These are phyloP conservation scores for Fraxinus baroniana DNA, from an alignment of 305 asterid genomes.

Conservation along the genomic window DNA sequence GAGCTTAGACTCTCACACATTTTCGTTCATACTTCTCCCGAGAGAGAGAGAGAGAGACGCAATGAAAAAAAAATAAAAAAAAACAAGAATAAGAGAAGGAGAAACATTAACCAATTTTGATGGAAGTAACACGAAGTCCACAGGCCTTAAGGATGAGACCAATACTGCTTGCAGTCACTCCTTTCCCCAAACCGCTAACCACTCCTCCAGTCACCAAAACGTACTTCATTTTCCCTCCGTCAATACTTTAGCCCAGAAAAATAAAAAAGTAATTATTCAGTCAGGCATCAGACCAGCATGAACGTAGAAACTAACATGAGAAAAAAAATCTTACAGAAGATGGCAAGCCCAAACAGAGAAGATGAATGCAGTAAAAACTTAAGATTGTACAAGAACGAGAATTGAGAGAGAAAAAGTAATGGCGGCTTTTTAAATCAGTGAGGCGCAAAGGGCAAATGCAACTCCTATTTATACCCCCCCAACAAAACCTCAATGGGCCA, in stretches of 20 bases:
- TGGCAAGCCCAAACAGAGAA: background rate
- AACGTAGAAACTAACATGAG: background rate
- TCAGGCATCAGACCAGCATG: background rate
- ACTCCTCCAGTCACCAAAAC: constrained; percentile 62
- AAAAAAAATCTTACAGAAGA: background rate
- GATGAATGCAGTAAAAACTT: background rate
- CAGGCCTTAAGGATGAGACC: constrained; percentile 58
- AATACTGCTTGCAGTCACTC: constrained; percentile 61
- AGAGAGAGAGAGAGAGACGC: too few species aligned
- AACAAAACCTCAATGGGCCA: background rate
- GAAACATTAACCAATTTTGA: constrained; percentile 44
- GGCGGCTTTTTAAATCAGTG: constrained; percentile 33
- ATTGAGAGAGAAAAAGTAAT: background rate
- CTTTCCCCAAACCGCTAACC: constrained; percentile 61
- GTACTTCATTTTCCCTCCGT: constrained; percentile 42
- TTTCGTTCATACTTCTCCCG: too few species aligned
- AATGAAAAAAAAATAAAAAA: background rate
- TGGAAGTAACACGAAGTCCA: constrained; percentile 54
- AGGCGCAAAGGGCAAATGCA: background rate
- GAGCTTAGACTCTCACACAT: background rate
- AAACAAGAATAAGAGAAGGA: background rate
- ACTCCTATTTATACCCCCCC: background rate
- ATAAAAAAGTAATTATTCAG: background rate
- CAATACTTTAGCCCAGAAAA: background rate
- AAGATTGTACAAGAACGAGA: background rate